phyloP scores from a whole-genome alignment of 2,329 filamentous ascomycete species.

The Scytalidium lignicola region DNA sequence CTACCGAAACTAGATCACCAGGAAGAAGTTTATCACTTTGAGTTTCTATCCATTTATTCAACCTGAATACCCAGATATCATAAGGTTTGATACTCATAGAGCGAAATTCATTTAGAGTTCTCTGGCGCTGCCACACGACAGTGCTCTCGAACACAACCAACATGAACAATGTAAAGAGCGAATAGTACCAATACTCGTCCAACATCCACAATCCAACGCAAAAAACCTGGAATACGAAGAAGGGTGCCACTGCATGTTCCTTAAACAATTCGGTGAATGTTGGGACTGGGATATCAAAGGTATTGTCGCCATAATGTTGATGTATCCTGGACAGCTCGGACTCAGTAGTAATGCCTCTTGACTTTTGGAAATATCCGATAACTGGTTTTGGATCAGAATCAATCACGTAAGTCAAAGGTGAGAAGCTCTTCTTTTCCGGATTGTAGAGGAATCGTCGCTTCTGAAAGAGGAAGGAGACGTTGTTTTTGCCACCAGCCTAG shows the following conservation, averaged over 20 bases:
- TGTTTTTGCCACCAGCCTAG: conserved; percentile 66
- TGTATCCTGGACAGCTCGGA: conserved; percentile 75
- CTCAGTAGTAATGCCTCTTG: conserved; percentile 66
- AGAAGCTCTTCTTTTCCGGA: conserved; percentile 65
- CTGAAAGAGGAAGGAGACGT: conserved; percentile 89
- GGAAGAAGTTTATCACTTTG: conserved; percentile 89
- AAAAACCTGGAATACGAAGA: conserved; percentile 99
- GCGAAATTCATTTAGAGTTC: conserved; percentile 91
- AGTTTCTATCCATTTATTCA: conserved; percentile 82
- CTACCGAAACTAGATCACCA: conserved; percentile 87
- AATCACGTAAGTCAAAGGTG: conserved; percentile 76
- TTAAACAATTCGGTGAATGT: conserved; percentile 95
- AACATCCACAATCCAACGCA: conserved; percentile 98
- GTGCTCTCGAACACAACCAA: conserved; percentile 96
- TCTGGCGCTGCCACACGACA: conserved; percentile 97
- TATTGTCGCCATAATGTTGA: conserved; percentile 92
- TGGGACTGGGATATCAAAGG: conserved; percentile 95
- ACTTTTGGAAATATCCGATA: conserved; percentile 73
- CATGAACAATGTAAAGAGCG: conserved; percentile 98
- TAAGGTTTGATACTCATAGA: conserved; percentile 99
- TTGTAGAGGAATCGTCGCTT: conserved; percentile 94
- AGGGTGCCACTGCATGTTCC: conserved; percentile 96
- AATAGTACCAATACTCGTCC: conserved; percentile 99
- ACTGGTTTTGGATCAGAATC: conserved; percentile 79
- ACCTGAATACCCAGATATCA: conserved; percentile 83